phyloP scores from a whole-genome alignment of 2,329 filamentous ascomycete genomes.

The Cladosporium austrohemisphaericum region DNA sequence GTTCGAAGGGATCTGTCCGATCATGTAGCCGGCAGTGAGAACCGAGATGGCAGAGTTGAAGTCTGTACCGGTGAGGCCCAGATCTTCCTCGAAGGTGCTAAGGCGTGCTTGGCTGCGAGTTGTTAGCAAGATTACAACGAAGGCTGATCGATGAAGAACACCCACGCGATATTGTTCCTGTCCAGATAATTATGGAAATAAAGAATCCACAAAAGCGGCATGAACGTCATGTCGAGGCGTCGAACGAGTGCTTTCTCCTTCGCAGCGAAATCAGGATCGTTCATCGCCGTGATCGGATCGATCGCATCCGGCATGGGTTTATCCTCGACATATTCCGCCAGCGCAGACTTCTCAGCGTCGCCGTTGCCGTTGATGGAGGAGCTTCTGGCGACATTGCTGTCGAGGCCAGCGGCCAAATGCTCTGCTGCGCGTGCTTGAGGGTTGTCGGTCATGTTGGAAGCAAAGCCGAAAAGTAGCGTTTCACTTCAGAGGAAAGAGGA shows the following conservation, averaged over 20 bases:
- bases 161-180: neutral
- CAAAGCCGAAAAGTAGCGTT: too few relatives aligned
- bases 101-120: neutral
- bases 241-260: neutral
- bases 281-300: neutral
- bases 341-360: neutral
- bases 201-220: constrained; percentile 18
- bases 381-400: neutral
- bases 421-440: neutral
- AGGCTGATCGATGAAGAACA: too few relatives aligned
- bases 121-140: neutral
- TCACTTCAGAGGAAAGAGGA: too few relatives aligned
- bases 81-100: constrained; percentile 49
- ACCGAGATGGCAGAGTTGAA: constrained; percentile 55
- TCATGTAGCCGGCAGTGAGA: constrained; percentile 49
- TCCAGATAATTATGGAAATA: neutral
- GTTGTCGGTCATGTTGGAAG: neutral
- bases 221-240: neutral
- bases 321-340: neutral
- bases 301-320: neutral
- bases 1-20: constrained; percentile 38
- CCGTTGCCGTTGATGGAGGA: neutral
- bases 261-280: neutral
- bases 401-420: neutral
- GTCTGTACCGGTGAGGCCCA: constrained; percentile 53